A percentile compares a stretch with the other conserved stretches of the same genome.
These are phyloP conservation scores for Paxillus involutus DNA, from an alignment of 768 basidiomycete species.

Conservation along the genomic window DNA sequence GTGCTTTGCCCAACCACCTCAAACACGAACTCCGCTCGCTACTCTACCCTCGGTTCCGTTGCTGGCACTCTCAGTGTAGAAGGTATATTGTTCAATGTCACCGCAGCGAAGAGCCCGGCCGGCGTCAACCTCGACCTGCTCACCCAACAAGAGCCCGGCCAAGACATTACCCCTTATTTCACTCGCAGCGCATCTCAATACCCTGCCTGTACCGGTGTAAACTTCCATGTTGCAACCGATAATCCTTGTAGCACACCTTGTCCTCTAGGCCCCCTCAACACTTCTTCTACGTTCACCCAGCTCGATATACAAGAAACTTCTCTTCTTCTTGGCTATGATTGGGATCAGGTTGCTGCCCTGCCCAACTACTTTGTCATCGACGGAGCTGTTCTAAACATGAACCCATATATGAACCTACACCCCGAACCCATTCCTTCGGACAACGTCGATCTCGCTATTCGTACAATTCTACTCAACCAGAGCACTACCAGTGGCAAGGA, in stretches of 20 bases:
- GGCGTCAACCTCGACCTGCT: conserved; percentile 61
- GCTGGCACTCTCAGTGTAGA: conserved; percentile 71
- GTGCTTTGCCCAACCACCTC: conserved; percentile 78
- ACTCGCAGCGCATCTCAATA: conserved; percentile 67
- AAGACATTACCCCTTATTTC: conserved; percentile 91
- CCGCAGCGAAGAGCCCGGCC: conserved; percentile 43
- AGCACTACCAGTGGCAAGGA: conserved; percentile 72
- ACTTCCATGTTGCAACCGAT: conserved; percentile 70
- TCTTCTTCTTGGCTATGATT: conserved; percentile 81
- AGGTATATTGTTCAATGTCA: conserved; percentile 77
- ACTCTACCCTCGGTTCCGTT: conserved; percentile 54
- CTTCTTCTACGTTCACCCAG: conserved; percentile 53
- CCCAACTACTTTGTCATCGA: conserved; percentile 85
- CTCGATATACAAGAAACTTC: conserved; percentile 67
- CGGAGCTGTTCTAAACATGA: conserved; percentile 91
- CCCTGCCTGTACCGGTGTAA: conserved; percentile 58
- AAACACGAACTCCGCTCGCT: conserved; percentile 40
- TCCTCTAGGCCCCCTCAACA: conserved; percentile 60
- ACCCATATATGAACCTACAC: conserved; percentile 79
- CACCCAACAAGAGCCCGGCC: conserved; percentile 59
- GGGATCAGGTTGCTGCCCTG: conserved; percentile 80
- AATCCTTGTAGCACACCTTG: conserved; percentile 74
- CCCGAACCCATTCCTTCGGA: conserved; percentile 68
- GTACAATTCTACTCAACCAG: conserved; percentile 58
- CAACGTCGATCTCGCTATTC: conserved; percentile 79